These are phyloP conservation scores for Microdochium nivale DNA, from an alignment of 2,329 filamentous ascomycete genomes.

Conservation along the genomic window DNA sequence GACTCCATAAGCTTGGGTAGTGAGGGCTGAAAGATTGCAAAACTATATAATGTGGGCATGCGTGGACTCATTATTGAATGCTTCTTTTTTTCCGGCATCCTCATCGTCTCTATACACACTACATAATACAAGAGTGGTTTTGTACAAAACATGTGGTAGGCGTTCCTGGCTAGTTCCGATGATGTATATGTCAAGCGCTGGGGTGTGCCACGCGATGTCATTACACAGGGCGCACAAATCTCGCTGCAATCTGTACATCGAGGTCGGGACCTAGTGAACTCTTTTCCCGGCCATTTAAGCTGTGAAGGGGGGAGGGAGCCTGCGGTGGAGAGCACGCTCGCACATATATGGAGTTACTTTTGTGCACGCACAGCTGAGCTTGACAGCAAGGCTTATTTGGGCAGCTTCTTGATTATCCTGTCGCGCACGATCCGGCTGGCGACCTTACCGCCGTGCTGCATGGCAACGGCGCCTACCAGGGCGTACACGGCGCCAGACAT, in stretches of 20 bases:
- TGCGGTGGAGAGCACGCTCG: too few relatives aligned
- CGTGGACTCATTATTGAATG: background rate
- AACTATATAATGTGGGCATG: too few relatives aligned
- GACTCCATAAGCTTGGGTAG: background rate
- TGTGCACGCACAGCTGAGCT: too few relatives aligned
- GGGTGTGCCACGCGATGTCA: too few relatives aligned
- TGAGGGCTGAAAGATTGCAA: too few relatives aligned
- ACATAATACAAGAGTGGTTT: background rate
- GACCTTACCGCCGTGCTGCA: slow-evolving; percentile 75
- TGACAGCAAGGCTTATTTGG: background rate
- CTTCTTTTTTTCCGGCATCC: background rate
- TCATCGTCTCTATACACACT: background rate
- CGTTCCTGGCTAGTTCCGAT: background rate
- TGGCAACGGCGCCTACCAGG: slow-evolving; percentile 78
- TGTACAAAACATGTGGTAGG: background rate
- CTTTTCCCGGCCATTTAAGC: too few relatives aligned
- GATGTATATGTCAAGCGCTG: too few relatives aligned
- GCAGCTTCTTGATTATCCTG: slow-evolving; percentile 52
- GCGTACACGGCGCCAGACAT: slow-evolving; percentile 73
- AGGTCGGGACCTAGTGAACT: too few relatives aligned
- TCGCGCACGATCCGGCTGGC: slow-evolving; percentile 70
- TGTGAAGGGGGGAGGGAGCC: too few relatives aligned
- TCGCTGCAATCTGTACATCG: too few relatives aligned
- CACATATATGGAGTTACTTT: too few relatives aligned
- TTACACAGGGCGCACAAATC: too few relatives aligned